These are phyloP conservation scores for Lipomyces chichibuensis DNA, from an alignment of 805 yeast genomes.

Conservation along the genomic window DNA sequence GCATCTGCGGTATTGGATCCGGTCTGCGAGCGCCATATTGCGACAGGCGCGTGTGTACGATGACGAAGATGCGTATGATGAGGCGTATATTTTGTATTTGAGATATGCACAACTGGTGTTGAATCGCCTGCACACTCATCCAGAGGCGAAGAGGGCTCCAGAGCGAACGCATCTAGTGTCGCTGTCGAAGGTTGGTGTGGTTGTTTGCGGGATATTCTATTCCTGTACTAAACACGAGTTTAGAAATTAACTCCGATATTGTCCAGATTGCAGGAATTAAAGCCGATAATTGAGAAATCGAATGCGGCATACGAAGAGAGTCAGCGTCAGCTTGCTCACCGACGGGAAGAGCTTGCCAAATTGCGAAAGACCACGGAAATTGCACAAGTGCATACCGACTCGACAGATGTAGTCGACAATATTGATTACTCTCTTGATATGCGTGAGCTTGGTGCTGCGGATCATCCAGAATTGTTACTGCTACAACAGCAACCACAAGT, in stretches of 20 bases:
- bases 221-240: neutral
- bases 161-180: constrained; percentile 16
- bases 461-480: constrained; percentile 18
- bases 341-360: constrained; percentile 20
- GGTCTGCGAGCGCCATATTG: constrained; percentile 54
- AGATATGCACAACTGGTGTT: constrained; percentile 62
- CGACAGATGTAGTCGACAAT: neutral
- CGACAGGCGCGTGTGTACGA: constrained; percentile 55
- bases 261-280: constrained; percentile 30
- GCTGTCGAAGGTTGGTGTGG: constrained; percentile 26
- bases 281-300: constrained; percentile 34
- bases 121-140: constrained; percentile 53
- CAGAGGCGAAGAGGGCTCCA: constrained; percentile 46
- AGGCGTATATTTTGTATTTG: constrained; percentile 59
- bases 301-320: constrained; percentile 17
- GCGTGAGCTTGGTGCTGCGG: constrained; percentile 24
- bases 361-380: constrained; percentile 14
- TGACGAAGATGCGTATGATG: constrained; percentile 50
- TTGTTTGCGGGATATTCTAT: neutral
- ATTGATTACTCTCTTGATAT: constrained; percentile 10
- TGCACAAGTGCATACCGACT: neutral
- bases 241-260: constrained; percentile 18
- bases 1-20: constrained; percentile 59
- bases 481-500: neutral
- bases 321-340: constrained; percentile 8